Evolutionary conservation across 1,284 basidiomycete species (phyloP).

Genomic region (Cutaneotrichosporon cavernicola): DNA sequence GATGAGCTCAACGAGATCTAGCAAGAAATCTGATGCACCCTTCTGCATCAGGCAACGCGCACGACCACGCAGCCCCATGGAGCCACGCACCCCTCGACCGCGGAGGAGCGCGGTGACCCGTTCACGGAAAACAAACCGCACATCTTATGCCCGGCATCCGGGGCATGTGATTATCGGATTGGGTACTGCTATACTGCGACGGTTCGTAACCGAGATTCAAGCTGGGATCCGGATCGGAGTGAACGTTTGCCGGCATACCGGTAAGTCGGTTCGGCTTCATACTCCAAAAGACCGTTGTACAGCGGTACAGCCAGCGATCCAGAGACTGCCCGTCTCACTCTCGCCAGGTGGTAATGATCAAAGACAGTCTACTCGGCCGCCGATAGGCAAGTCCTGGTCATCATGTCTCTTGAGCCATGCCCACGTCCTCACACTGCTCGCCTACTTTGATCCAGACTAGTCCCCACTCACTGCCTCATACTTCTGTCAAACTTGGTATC

Average conservation of each 20-base stretch:
- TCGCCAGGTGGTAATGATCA: no score
- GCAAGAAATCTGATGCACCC: no score
- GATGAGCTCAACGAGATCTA: no score
- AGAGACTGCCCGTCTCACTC: no score
- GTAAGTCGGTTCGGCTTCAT: no score
- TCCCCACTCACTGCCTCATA: background rate
- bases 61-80: background rate
- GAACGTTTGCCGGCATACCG: no score
- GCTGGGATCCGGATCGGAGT: background rate
- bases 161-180: background rate
- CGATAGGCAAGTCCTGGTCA: no score
- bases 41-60: background rate
- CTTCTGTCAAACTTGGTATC: constrained; percentile 5
- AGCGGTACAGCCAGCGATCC: no score
- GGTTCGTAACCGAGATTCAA: background rate
- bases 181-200: background rate
- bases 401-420: no score
- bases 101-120: background rate
- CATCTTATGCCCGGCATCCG: background rate
- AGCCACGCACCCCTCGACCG: background rate
- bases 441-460: background rate
- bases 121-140: background rate
- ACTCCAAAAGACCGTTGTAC: no score
- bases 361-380: no score
- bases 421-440: background rate